Evolutionary conservation across 371 early-diverging fungal species (phyloP).

Genomic region (Fennellomyces sp.): DNA sequence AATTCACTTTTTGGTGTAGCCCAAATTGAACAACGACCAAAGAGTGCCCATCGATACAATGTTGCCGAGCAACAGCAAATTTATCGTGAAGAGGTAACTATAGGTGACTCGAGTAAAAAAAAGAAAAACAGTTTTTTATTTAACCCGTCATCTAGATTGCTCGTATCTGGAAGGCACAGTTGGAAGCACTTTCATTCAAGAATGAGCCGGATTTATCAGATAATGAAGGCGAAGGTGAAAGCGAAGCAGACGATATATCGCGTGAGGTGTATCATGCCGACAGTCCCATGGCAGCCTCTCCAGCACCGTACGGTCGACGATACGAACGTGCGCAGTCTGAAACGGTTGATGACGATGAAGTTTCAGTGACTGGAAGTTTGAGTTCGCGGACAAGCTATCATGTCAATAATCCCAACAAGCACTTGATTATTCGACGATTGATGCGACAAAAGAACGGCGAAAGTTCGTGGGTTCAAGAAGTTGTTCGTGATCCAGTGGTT

Average conservation of each 20-base stretch:
- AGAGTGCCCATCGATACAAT: conserved; percentile 89
- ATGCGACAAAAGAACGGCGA: conserved; percentile 71
- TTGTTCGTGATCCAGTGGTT: conserved; percentile 81
- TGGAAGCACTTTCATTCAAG: conserved; percentile 61
- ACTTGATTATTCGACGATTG: conserved; percentile 65
- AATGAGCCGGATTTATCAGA: conserved; percentile 57
- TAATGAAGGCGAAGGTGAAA: conserved; percentile 39
- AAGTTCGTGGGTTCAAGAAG: conserved; percentile 75
- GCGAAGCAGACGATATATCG: conserved; percentile 46
- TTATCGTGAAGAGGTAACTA: conserved; percentile 85
- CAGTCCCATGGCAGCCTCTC: conserved; percentile 39
- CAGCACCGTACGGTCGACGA: conserved; percentile 34
- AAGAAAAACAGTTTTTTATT: background rate
- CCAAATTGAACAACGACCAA: conserved; percentile 81
- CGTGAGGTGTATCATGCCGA: conserved; percentile 15
- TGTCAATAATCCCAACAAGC: conserved; percentile 60
- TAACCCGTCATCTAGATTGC: too few species aligned
- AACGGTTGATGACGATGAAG: conserved; percentile 57
- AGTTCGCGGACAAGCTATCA: conserved; percentile 61
- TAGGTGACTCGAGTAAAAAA: background rate
- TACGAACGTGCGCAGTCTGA: conserved; percentile 45
- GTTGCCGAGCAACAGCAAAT: conserved; percentile 96
- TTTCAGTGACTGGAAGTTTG: conserved; percentile 61
- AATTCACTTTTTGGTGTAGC: conserved; percentile 36
- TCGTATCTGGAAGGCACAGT: conserved; percentile 95